Conservation (phyloP, 345 rosid genomes). For the Brassica juncea region DNA sequence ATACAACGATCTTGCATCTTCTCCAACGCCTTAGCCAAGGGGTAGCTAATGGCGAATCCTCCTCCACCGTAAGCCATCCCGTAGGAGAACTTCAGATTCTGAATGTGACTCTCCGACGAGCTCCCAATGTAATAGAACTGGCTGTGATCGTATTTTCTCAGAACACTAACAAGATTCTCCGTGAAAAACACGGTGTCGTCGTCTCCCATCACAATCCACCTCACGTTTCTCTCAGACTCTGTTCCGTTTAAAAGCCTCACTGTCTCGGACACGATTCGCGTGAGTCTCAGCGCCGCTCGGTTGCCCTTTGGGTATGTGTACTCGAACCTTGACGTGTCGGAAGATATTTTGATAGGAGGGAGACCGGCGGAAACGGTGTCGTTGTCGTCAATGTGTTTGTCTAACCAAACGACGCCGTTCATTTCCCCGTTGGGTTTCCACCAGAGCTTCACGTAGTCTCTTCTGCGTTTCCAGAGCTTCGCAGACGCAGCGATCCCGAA, state of each 20-base stretch:
- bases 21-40: conserved; percentile 59
- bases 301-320: conserved; percentile 52
- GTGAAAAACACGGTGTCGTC: conserved; percentile 75
- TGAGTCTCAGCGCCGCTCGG: conserved; percentile 64
- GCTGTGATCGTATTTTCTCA: conserved; percentile 68
- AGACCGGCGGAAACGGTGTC: conserved; percentile 30
- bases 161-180: conserved; percentile 63
- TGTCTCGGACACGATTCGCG: conserved; percentile 68
- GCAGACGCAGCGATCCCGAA: conserved; percentile 80
- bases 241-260: conserved; percentile 48
- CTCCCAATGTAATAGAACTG: conserved; percentile 70
- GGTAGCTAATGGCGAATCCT: conserved; percentile 80
- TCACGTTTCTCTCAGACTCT: conserved; percentile 43
- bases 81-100: conserved; percentile 64
- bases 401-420: conserved; percentile 80
- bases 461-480: conserved; percentile 60
- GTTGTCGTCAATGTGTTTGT: conserved; percentile 38
- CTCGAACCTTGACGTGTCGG: conserved; percentile 51
- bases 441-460: conserved; percentile 72
- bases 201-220: conserved; percentile 93
- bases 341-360: conserved; percentile 58
- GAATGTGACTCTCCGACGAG: conserved; percentile 74
- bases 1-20: conserved; percentile 72
- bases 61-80: conserved; percentile 93
- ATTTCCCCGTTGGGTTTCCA: conserved; percentile 52